phyloP scores from a whole-genome alignment of 441 rosid genomes.

The Pelargonium cotyledonis region DNA sequence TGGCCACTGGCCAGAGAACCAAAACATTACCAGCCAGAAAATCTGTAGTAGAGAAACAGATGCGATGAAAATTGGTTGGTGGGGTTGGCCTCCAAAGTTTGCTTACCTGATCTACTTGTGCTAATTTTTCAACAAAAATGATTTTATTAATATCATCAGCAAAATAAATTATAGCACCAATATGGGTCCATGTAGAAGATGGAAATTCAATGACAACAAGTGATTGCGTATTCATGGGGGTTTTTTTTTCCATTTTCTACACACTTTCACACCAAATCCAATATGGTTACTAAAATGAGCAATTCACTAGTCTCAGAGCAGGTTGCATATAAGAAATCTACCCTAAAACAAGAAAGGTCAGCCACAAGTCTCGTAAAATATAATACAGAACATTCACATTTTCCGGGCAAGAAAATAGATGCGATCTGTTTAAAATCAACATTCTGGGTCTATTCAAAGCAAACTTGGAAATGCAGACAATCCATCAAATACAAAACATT shows the following conservation, averaged over 20 bases:
- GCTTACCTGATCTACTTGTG: conserved; percentile 21
- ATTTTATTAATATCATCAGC: not conserved
- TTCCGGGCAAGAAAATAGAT: too few relatives aligned
- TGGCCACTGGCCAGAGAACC: conserved; percentile 37
- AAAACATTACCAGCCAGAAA: conserved; percentile 33
- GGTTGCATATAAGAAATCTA: not conserved
- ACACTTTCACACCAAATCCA: not conserved
- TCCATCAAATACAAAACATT: not conserved
- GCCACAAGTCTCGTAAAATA: not conserved
- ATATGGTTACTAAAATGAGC: not conserved
- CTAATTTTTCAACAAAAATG: not conserved
- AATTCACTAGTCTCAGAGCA: conserved; percentile 1
- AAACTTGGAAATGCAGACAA: too few relatives aligned
- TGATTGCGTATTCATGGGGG: not conserved
- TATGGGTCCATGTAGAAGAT: not conserved
- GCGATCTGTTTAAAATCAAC: too few relatives aligned
- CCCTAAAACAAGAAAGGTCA: not conserved
- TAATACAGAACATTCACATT: too few relatives aligned
- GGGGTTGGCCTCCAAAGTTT: conserved; percentile 40
- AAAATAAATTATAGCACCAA: not conserved
- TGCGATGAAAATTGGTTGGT: conserved; percentile 28
- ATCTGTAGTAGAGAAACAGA: conserved; percentile 17
- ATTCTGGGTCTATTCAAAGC: too few relatives aligned
- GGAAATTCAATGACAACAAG: not conserved
- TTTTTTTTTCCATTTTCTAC: not conserved